A percentile compares a stretch with the other conserved stretches of the same genome.
Conservation (phyloP, 1,284 basidiomycete species). For the Spongispora temasekensis region DNA sequence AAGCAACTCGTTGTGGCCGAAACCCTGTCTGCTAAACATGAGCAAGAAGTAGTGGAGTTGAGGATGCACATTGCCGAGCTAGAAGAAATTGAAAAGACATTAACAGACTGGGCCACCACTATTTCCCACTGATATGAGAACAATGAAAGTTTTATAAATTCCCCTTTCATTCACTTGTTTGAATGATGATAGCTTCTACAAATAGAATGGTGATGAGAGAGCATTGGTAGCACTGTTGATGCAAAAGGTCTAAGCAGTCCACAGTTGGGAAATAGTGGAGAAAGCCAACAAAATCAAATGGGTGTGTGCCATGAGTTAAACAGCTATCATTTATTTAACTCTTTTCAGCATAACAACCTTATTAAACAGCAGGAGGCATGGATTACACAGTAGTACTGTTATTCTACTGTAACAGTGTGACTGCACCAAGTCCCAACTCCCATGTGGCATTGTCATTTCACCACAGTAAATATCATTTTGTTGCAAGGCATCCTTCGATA, state of each 20-base stretch:
- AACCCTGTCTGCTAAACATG: constrained; percentile 18
- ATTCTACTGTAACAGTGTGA: too few species aligned
- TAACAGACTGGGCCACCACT: constrained; percentile 28
- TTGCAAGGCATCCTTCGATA: too few species aligned
- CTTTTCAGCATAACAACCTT: constrained; percentile 45
- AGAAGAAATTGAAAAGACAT: constrained; percentile 29
- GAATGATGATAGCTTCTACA: constrained; percentile 9
- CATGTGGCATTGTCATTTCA: too few species aligned
- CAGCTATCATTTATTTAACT: constrained; percentile 7
- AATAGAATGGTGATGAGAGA: constrained; percentile 49
- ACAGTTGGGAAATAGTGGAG: constrained; percentile 50
- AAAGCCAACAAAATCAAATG: constrained; percentile 55
- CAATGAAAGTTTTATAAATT: constrained; percentile 46
- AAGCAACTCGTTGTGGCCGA: constrained; percentile 25
- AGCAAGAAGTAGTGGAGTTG: constrained; percentile 28
- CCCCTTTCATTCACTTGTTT: constrained; percentile 6
- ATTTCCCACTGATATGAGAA: constrained; percentile 41
- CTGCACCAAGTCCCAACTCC: too few species aligned
- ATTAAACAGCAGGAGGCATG: constrained; percentile 41
- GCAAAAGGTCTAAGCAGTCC: constrained; percentile 41
- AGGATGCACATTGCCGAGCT: constrained; percentile 30
- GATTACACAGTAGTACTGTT: too few species aligned
- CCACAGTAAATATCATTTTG: too few species aligned
- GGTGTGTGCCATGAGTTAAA: constrained; percentile 33
- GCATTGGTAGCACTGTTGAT: constrained; percentile 46